A percentile compares a stretch with the other conserved stretches of the same genome.
These are phyloP conservation scores for Fistulifera pelliculosa DNA, from an alignment of 108 stramenopile species.

Conservation along the genomic window DNA sequence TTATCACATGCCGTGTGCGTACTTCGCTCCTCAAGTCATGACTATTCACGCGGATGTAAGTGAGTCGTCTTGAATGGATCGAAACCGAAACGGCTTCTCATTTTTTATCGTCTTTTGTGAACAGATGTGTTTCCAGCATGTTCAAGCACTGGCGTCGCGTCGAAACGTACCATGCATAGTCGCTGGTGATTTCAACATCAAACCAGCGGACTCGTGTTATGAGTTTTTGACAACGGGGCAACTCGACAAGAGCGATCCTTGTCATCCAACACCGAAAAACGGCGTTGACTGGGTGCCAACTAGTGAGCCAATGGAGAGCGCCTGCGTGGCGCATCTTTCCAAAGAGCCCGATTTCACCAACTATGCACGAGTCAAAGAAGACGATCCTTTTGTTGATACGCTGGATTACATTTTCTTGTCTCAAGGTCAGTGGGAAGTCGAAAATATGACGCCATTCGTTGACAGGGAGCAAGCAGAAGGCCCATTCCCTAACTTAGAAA, in stretches of 20 bases:
- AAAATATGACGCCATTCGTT: constrained; percentile 27
- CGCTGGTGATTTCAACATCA: constrained; percentile 89
- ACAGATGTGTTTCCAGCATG: constrained; percentile 1
- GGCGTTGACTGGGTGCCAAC: constrained; percentile 54
- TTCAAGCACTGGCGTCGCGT: background rate
- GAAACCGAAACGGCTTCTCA: constrained; percentile 5
- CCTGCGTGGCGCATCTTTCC: constrained; percentile 44
- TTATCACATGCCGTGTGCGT: constrained; percentile 99
- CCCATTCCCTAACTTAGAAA: constrained; percentile 59
- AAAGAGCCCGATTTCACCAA: constrained; percentile 90
- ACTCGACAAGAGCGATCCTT: constrained; percentile 36
- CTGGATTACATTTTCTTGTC: constrained; percentile 90
- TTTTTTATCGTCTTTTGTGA: constrained; percentile 5
- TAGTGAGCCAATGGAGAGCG: constrained; percentile 45
- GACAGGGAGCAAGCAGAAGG: constrained; percentile 41
- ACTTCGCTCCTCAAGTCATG: constrained; percentile 78
- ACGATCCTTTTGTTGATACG: constrained; percentile 85
- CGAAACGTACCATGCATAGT: constrained; percentile 45
- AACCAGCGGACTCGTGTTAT: constrained; percentile 77
- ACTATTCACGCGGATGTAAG: constrained; percentile 63
- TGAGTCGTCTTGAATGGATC: too few species aligned
- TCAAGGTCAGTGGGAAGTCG: constrained; percentile 48
- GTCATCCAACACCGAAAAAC: constrained; percentile 28
- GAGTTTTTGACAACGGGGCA: constrained; percentile 78
- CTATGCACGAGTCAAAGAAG: constrained; percentile 54